These are phyloP conservation scores for Scedosporium dehoogii DNA, from an alignment of 2,329 filamentous ascomycete genomes.

Conservation along the genomic window DNA sequence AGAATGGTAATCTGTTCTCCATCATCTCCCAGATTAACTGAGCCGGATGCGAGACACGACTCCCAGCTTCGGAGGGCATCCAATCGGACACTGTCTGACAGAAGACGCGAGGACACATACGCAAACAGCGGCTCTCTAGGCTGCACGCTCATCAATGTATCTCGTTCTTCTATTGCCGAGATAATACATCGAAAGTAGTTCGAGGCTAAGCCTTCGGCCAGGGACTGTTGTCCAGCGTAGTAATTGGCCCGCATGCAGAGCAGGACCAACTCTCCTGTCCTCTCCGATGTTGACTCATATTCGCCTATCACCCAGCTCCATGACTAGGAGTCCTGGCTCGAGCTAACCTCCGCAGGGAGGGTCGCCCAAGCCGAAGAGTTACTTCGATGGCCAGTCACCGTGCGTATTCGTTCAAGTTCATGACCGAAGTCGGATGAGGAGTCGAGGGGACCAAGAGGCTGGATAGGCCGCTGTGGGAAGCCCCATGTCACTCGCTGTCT, in stretches of 20 bases:
- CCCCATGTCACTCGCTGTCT: not conserved
- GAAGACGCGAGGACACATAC: not conserved
- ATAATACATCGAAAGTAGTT: not conserved
- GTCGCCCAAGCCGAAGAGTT: not conserved
- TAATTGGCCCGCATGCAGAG: not conserved
- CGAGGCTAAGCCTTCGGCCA: not conserved
- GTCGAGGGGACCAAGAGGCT: not conserved
- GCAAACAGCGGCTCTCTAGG: not conserved
- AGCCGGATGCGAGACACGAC: not conserved
- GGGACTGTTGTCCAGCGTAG: not conserved
- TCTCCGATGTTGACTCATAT: not conserved
- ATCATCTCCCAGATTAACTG: not conserved
- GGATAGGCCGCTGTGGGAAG: not conserved
- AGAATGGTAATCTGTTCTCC: not conserved
- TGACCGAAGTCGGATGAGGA: not conserved
- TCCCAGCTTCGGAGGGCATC: not conserved
- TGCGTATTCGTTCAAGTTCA: not conserved
- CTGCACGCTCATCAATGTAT: not conserved
- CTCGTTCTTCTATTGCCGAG: not conserved
- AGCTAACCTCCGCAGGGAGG: not conserved
- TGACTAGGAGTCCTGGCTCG: not conserved
- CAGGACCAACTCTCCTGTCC: not conserved
- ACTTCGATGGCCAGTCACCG: not conserved
- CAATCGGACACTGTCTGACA: not conserved
- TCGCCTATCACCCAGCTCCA: not conserved